A percentile compares a stretch with the other conserved stretches of the same genome.
phyloP scores from a whole-genome alignment of 2,329 filamentous ascomycete species.

The Dryadomyces quercivorus region DNA sequence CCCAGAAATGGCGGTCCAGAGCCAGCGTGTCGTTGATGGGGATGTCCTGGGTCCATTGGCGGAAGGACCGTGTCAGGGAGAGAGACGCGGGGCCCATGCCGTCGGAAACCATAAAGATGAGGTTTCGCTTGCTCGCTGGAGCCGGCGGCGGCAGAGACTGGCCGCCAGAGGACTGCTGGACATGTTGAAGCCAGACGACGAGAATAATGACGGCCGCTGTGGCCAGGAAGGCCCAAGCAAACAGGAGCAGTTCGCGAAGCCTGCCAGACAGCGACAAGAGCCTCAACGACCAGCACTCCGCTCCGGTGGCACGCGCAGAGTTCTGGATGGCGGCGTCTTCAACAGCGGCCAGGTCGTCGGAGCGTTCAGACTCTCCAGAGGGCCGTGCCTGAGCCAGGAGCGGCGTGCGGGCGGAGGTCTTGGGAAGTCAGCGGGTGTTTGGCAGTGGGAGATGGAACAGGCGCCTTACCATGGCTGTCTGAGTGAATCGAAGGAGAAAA shows the following conservation, averaged over 20 bases:
- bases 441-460: neutral
- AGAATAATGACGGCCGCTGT: conserved; percentile 69
- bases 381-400: conserved; percentile 24
- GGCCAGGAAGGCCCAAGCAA: conserved; percentile 71
- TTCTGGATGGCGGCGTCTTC: conserved; percentile 21
- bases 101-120: conserved; percentile 98
- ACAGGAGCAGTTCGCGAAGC: conserved; percentile 60
- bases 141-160: conserved; percentile 10
- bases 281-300: neutral
- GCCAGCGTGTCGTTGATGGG: conserved; percentile 63
- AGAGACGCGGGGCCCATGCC: conserved; percentile 95
- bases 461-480: conserved; percentile 5
- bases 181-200: conserved; percentile 66
- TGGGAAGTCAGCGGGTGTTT: conserved; percentile 1
- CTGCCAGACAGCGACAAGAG: conserved; percentile 21
- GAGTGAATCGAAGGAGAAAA: neutral
- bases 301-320: neutral
- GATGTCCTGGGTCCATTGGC: conserved; percentile 64
- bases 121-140: conserved; percentile 64
- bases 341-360: conserved; percentile 18
- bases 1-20: conserved; percentile 82
- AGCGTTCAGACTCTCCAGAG: conserved; percentile 17
- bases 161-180: conserved; percentile 34
- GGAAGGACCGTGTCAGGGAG: conserved; percentile 73
- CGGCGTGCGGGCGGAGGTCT: conserved; percentile 30